Conservation (phyloP, 1,139 yeast species). For the Yamadazyma siamensis region DNA sequence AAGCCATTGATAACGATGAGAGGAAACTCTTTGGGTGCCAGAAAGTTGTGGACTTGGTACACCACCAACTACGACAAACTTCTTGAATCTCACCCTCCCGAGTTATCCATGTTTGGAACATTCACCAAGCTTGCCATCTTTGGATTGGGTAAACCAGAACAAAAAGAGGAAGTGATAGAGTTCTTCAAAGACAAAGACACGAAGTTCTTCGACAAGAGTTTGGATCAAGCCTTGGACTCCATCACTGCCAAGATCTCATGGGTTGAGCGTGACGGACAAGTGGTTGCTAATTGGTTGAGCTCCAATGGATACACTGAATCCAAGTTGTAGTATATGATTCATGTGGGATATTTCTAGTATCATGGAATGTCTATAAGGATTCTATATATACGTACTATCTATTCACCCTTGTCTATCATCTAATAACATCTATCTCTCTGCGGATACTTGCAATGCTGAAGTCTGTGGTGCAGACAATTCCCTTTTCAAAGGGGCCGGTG, state of each 20-base stretch:
- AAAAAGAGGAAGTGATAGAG: constrained; percentile 51
- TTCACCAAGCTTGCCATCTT: constrained; percentile 62
- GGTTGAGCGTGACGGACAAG: constrained; percentile 60
- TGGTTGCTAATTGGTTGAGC: constrained; percentile 52
- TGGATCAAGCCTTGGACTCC: constrained; percentile 69
- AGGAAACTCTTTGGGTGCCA: constrained; percentile 58
- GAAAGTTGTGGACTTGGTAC: constrained; percentile 75
- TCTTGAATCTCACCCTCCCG: constrained; percentile 70
- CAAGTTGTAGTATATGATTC: constrained; percentile 7
- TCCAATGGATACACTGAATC: constrained; percentile 39
- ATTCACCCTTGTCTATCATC: too few species aligned
- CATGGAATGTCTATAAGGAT: too few species aligned
- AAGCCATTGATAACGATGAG: constrained; percentile 74
- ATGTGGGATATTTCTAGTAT: not conserved
- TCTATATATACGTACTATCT: too few species aligned
- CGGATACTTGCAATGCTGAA: constrained; percentile 33
- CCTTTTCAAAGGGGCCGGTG: constrained; percentile 25
- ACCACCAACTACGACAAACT: constrained; percentile 70
- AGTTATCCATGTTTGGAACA: constrained; percentile 71
- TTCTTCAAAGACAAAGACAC: constrained; percentile 64
- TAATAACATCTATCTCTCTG: constrained; percentile 13
- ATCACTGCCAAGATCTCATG: constrained; percentile 61
- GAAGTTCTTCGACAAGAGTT: constrained; percentile 69
- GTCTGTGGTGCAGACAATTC: constrained; percentile 25
- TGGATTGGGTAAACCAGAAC: constrained; percentile 62